Percentiles rank a stretch among this genome's conserved stretches.
Evolutionary conservation across 1,284 basidiomycete species (phyloP).

Genomic region (Cutaneotrichosporon cavernicola): DNA sequence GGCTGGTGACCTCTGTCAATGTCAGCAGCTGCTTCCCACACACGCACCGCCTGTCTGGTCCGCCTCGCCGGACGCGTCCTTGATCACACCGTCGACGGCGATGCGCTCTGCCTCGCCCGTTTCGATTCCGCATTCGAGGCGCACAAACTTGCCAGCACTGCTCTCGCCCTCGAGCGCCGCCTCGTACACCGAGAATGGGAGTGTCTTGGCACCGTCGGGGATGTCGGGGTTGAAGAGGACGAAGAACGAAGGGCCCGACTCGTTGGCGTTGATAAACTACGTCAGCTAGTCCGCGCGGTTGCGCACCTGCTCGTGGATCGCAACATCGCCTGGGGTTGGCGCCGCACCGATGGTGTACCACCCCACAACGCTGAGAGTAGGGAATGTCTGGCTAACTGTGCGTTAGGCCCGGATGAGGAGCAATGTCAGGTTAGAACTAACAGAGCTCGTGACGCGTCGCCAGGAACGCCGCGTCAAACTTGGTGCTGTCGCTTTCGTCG

Average conservation of each 20-base stretch:
- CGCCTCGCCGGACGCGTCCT: constrained; percentile 64
- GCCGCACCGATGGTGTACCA: constrained; percentile 86
- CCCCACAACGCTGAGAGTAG: constrained; percentile 90
- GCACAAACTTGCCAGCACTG: constrained; percentile 60
- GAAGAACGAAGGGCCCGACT: constrained; percentile 51
- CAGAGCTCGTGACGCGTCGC: constrained; percentile 84
- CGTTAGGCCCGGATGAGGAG: constrained; percentile 6
- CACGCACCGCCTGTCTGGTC: constrained; percentile 58
- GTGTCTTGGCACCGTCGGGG: constrained; percentile 56
- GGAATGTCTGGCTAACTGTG: constrained; percentile 95
- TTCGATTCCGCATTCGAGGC: constrained; percentile 71
- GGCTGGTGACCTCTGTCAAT: constrained; percentile 73
- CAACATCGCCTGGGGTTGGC: constrained; percentile 71
- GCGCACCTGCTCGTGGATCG: constrained; percentile 76
- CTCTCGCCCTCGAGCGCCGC: constrained; percentile 69
- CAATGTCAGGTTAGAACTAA: constrained; percentile 57
- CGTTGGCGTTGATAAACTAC: constrained; percentile 57
- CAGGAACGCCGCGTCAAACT: constrained; percentile 75
- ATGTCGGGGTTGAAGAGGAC: constrained; percentile 55
- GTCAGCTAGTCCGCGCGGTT: constrained; percentile 54
- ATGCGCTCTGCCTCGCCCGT: constrained; percentile 98
- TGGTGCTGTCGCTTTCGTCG: constrained; percentile 23
- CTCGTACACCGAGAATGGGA: constrained; percentile 87
- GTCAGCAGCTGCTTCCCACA: not conserved
- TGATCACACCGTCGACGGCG: constrained; percentile 92